These are phyloP conservation scores for Leccinum subgranulosum DNA, from an alignment of 768 basidiomycete genomes.

Conservation along the genomic window DNA sequence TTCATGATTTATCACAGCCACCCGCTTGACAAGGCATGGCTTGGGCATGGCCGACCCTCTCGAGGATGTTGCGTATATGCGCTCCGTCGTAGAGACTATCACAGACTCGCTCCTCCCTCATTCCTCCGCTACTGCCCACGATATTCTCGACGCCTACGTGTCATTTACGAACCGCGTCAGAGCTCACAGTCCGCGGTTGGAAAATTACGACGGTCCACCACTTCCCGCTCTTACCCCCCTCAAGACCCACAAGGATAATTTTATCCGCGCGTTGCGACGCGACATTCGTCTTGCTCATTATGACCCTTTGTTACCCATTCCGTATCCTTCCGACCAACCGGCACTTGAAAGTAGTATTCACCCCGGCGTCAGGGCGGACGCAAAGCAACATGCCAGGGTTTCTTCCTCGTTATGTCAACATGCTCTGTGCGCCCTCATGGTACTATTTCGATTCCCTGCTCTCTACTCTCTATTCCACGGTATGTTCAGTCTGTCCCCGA, in stretches of 20 bases:
- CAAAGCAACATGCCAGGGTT: conserved; percentile 40
- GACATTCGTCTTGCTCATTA: conserved; percentile 47
- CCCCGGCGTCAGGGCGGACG: conserved; percentile 29
- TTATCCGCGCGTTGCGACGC: conserved; percentile 45
- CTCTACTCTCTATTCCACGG: conserved; percentile 48
- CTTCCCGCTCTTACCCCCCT: conserved; percentile 31
- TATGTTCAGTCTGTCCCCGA: conserved; percentile 30
- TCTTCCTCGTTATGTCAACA: conserved; percentile 47
- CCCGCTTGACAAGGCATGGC: neutral
- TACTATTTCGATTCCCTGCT: conserved; percentile 46
- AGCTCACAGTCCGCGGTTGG: conserved; percentile 10
- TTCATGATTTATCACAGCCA: neutral
- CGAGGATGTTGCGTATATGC: conserved; percentile 29
- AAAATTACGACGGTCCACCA: neutral
- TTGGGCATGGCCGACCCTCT: neutral
- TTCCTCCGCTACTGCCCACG: conserved; percentile 43
- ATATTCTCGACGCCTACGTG: conserved; percentile 61
- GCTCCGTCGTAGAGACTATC: conserved; percentile 46
- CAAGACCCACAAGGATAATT: conserved; percentile 27
- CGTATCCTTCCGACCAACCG: conserved; percentile 6
- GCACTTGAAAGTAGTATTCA: neutral
- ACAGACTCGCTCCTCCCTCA: conserved; percentile 42
- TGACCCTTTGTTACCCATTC: conserved; percentile 29
- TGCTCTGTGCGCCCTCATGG: conserved; percentile 49
- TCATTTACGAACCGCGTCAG: conserved; percentile 46